Evolutionary conservation across 129 eudicot species (phyloP).

Genomic region (Sambucus nigra): DNA sequence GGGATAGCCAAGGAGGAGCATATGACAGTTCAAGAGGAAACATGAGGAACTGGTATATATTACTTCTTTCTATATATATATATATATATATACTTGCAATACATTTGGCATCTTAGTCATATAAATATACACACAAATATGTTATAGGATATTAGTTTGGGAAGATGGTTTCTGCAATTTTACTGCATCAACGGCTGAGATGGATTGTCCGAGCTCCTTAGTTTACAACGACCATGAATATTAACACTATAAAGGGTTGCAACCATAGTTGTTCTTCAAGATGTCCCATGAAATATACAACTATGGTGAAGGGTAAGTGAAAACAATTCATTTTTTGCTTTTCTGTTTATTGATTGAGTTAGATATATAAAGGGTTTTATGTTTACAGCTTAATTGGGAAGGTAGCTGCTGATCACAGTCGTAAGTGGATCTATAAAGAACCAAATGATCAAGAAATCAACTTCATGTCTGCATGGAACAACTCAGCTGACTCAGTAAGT

Average conservation of each 20-base stretch:
- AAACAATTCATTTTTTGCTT: too few relatives aligned
- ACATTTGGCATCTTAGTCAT: too few relatives aligned
- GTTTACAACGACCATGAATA: constrained; percentile 37
- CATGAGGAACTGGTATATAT: constrained; percentile 94
- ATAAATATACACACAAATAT: neutral
- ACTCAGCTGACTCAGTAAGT: constrained; percentile 87
- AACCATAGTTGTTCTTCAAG: constrained; percentile 96
- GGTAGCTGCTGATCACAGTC: constrained; percentile 98
- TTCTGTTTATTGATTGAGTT: too few relatives aligned
- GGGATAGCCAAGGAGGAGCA: constrained; percentile 97
- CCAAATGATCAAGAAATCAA: constrained; percentile 89
- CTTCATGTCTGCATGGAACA: constrained; percentile 94
- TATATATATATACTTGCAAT: too few relatives aligned
- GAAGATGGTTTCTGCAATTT: constrained; percentile 99
- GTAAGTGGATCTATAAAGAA: constrained; percentile 92
- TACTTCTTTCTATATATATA: too few relatives aligned
- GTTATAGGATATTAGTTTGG: constrained; percentile 90
- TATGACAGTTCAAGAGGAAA: constrained; percentile 98
- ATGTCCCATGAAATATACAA: constrained; percentile 99
- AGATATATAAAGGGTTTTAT: neutral
- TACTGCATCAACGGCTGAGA: constrained; percentile 71
- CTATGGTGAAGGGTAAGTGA: constrained; percentile 89
- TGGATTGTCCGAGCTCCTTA: constrained; percentile 33
- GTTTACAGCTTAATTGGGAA: constrained; percentile 79
- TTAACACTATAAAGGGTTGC: constrained; percentile 65